Conservation (phyloP, 192 early-diverging fungal genomes). For the Chytriomyces sp. region DNA sequence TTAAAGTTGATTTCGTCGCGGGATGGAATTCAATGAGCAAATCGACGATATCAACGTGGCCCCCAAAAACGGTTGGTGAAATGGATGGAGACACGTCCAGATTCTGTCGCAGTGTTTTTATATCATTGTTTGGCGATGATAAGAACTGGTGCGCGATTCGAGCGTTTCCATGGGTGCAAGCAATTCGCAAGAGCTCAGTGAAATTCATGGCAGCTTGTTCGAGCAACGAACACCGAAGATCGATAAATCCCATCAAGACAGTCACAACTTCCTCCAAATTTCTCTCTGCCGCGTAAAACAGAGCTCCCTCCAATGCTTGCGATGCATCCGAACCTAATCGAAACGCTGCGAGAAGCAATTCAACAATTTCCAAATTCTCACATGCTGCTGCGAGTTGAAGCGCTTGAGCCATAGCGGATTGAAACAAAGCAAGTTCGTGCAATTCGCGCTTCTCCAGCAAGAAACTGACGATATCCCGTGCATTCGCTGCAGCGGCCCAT, state of each 20-base stretch:
- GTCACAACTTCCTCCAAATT: background rate
- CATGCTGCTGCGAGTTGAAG: background rate
- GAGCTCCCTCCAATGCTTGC: background rate
- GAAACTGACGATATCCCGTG: background rate
- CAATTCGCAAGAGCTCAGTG: background rate
- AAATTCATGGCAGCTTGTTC: background rate
- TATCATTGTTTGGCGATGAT: background rate
- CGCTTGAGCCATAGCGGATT: background rate
- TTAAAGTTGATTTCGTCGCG: background rate
- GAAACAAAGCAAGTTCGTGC: background rate
- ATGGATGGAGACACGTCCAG: background rate
- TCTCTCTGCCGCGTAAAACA: too few species aligned
- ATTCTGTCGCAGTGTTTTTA: background rate
- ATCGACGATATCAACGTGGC: constrained; percentile 11
- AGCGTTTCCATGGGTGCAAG: too few species aligned
- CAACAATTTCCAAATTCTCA: background rate
- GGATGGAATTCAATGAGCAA: constrained; percentile 3
- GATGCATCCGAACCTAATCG: too few species aligned
- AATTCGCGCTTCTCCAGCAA: background rate
- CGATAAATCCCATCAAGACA: background rate
- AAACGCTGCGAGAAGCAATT: too few species aligned
- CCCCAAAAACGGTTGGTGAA: background rate
- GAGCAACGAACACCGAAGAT: background rate
- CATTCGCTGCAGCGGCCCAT: too few species aligned
- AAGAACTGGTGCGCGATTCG: background rate